A percentile compares a stretch with the other conserved stretches of the same genome.
Evolutionary conservation across 441 rosid genomes (phyloP).

Genomic region (Dalechampia spathulata): DNA sequence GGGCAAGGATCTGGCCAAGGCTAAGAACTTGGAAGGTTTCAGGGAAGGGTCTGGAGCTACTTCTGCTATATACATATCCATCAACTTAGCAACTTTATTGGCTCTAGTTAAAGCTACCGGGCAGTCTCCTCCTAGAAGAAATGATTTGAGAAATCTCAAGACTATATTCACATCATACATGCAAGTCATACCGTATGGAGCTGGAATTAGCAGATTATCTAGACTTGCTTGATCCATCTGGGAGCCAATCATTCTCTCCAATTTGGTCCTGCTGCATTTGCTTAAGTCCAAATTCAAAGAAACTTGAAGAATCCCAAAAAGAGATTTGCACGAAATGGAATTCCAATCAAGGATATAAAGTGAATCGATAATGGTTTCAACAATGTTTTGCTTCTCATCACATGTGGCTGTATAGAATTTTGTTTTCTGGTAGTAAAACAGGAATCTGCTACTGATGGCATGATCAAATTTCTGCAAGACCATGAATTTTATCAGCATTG

Average conservation of each 20-base stretch:
- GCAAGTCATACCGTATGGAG: slow-evolving; percentile 41
- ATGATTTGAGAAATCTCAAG: slow-evolving; percentile 50
- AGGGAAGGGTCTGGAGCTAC: slow-evolving; percentile 83
- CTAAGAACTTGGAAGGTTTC: slow-evolving; percentile 55
- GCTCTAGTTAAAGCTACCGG: slow-evolving; percentile 19
- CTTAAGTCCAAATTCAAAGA: slow-evolving; percentile 36
- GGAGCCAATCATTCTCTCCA: slow-evolving; percentile 74
- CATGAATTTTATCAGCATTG: slow-evolving; percentile 43
- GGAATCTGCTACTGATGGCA: slow-evolving; percentile 43
- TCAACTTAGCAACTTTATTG: slow-evolving; percentile 55
- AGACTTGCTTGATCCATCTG: slow-evolving; percentile 67
- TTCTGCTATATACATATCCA: slow-evolving; percentile 68
- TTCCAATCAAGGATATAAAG: slow-evolving; percentile 45
- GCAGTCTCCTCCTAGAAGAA: slow-evolving; percentile 31
- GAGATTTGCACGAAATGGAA: slow-evolving; percentile 52
- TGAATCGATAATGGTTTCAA: slow-evolving; percentile 42
- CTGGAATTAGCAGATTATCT: slow-evolving; percentile 69
- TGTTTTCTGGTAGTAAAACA: slow-evolving; percentile 68
- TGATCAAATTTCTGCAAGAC: slow-evolving; percentile 44
- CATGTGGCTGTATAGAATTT: slow-evolving; percentile 28
- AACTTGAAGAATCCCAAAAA: slow-evolving; percentile 51
- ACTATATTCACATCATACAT: slow-evolving; percentile 68
- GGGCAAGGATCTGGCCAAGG: slow-evolving; percentile 49
- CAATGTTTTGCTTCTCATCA: slow-evolving; percentile 40
- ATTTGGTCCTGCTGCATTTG: slow-evolving; percentile 41